phyloP scores from a whole-genome alignment of 768 basidiomycete species.

The Infundibulicybe gibba region DNA sequence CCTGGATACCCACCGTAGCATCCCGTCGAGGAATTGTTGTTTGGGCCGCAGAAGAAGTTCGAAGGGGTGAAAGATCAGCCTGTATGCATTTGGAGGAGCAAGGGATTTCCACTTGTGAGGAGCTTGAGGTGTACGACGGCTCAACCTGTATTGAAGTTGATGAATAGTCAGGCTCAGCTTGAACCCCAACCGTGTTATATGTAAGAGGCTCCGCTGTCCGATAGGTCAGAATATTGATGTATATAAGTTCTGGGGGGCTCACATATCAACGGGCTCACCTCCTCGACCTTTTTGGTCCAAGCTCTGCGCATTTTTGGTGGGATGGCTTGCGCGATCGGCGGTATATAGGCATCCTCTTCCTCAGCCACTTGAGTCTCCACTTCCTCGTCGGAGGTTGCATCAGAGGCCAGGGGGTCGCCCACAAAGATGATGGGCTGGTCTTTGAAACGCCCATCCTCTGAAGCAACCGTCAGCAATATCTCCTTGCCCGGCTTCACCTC shows the following conservation, averaged over 20 bases:
- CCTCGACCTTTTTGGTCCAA: conserved; percentile 50
- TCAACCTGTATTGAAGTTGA: conserved; percentile 34
- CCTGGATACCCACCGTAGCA: conserved; percentile 14
- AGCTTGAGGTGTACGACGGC: conserved; percentile 26
- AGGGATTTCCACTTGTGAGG: conserved; percentile 28
- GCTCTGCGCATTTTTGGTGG: conserved; percentile 66
- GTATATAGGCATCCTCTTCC: conserved; percentile 31
- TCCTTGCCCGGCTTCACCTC: conserved; percentile 70
- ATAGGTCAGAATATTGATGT: no score
- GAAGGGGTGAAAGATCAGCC: conserved; percentile 9
- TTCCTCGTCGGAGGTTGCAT: conserved; percentile 34
- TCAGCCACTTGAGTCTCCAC: conserved; percentile 34
- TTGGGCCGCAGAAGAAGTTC: conserved; percentile 11
- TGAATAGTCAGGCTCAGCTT: conserved; percentile 26
- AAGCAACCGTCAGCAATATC: conserved; percentile 57
- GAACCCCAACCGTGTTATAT: conserved; percentile 30
- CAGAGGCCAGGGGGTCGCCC: conserved; percentile 38
- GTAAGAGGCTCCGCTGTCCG: not conserved
- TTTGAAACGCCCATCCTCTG: conserved; percentile 48
- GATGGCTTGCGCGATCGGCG: conserved; percentile 30
- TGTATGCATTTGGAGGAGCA: conserved; percentile 15
- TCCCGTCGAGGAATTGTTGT: conserved; percentile 10
- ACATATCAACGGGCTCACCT: conserved; percentile 35
- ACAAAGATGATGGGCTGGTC: conserved; percentile 59
- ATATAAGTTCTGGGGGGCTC: conserved; percentile 16